Conservation (phyloP, 495 filamentous ascomycete species). For the Lasiosphaeria hispida region DNA sequence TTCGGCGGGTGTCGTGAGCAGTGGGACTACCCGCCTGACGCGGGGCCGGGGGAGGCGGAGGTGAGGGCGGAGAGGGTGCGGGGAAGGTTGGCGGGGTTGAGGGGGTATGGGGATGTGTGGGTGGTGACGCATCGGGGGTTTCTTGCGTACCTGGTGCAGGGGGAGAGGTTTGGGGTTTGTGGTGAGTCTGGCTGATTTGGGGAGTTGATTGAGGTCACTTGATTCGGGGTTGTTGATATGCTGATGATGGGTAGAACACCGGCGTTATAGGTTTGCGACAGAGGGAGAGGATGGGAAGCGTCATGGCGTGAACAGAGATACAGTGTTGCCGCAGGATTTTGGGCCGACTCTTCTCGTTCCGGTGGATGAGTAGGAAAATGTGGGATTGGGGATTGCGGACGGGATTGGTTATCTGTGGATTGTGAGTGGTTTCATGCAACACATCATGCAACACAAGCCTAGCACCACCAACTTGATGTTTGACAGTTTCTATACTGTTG, state of each 20-base stretch:
- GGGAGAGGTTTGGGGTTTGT: slow-evolving; percentile 1
- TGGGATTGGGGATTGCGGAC: too few species aligned
- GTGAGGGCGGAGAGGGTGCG: slow-evolving; percentile 3
- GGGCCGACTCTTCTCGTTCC: background rate
- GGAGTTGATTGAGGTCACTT: too few species aligned
- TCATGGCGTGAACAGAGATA: background rate
- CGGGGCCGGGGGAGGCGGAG: background rate
- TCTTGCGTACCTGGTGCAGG: slow-evolving; percentile 1
- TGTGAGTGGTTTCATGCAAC: too few species aligned
- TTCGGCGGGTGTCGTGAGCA: background rate
- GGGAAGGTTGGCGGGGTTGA: background rate
- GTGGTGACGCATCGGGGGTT: slow-evolving; percentile 3
- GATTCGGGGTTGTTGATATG: too few species aligned
- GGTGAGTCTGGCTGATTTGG: background rate
- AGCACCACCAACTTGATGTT: too few species aligned
- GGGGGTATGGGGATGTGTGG: background rate
- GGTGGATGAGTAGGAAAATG: too few species aligned
- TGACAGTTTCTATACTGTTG: too few species aligned
- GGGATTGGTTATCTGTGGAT: too few species aligned
- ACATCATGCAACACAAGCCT: too few species aligned
- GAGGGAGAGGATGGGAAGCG: background rate
- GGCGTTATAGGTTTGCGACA: background rate
- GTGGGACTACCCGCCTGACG: slow-evolving; percentile 5
- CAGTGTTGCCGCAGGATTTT: background rate
- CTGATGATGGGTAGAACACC: background rate